phyloP scores from a whole-genome alignment of 768 basidiomycete species.

The Boletus reticulatus region DNA sequence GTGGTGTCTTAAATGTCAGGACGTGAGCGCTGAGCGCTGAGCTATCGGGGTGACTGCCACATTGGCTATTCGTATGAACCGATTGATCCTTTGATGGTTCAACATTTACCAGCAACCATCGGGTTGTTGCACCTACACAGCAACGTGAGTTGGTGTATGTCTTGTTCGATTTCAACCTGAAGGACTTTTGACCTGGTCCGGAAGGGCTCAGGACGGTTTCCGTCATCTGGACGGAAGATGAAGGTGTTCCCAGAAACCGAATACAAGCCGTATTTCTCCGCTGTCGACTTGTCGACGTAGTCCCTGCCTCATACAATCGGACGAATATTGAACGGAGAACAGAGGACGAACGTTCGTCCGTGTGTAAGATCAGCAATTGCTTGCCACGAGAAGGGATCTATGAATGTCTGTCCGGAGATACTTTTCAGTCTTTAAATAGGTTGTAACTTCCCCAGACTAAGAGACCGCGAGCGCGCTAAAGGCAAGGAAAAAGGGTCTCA shows the following conservation, averaged over 20 bases:
- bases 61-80: too few species aligned
- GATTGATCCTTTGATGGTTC: background rate
- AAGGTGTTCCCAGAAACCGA: constrained; percentile 45
- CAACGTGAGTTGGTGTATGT: constrained; percentile 33
- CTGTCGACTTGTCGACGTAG: constrained; percentile 47
- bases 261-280: constrained; percentile 53
- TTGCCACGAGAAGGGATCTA: constrained; percentile 31
- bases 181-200: constrained; percentile 36
- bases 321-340: background rate
- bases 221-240: constrained; percentile 32
- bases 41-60: too few species aligned
- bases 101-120: background rate
- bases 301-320: constrained; percentile 26
- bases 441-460: constrained; percentile 32
- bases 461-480: constrained; percentile 7
- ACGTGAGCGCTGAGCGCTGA: too few species aligned
- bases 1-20: too few species aligned
- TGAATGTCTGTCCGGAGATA: constrained; percentile 50
- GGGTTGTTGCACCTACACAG: constrained; percentile 21
- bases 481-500: constrained; percentile 2
- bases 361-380: constrained; percentile 33
- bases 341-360: constrained; percentile 29
- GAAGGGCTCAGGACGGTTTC: constrained; percentile 26
- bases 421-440: constrained; percentile 47
- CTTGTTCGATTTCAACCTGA: constrained; percentile 32